Conservation (phyloP, 768 basidiomycete genomes). For the Lentinula sp. region DNA sequence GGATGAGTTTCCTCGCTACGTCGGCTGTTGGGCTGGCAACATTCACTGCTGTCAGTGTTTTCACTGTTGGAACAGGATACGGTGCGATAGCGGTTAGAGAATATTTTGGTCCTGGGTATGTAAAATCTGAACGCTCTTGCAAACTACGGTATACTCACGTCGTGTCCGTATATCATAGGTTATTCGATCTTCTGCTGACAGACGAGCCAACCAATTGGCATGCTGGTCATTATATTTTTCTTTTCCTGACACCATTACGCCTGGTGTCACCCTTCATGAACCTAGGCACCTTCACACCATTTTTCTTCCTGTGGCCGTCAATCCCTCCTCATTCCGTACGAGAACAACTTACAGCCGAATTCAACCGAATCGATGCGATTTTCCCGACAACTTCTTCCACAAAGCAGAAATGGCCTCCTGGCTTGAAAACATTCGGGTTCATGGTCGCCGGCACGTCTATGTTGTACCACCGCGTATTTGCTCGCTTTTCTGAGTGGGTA, state of each 20-base stretch:
- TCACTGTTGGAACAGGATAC: slow-evolving; percentile 1
- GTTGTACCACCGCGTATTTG: background rate
- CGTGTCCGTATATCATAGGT: background rate
- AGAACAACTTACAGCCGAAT: background rate
- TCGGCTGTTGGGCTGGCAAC: background rate
- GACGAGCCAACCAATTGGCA: slow-evolving; percentile 6
- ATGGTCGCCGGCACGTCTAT: background rate
- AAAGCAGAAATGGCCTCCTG: background rate
- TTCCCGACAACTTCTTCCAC: background rate
- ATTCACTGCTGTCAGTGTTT: background rate
- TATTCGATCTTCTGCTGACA: slow-evolving; percentile 5
- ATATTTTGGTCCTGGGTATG: slow-evolving; percentile 8
- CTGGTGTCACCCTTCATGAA: background rate
- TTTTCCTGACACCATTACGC: background rate
- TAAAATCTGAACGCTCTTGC: background rate
- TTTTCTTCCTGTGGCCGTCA: slow-evolving; percentile 2
- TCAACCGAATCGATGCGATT: background rate
- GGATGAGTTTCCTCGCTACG: background rate
- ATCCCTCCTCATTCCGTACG: background rate
- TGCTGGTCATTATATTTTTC: background rate
- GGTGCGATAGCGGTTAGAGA: slow-evolving; percentile 4
- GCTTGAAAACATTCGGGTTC: background rate
- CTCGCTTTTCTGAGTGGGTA: slow-evolving; percentile 2
- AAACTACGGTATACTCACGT: background rate
- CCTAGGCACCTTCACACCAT: slow-evolving; percentile 1